Percentiles rank a stretch among this genome's conserved stretches.
These are phyloP conservation scores for Scalesia atractyloides DNA, from an alignment of 129 eudicot genomes.

Conservation along the genomic window DNA sequence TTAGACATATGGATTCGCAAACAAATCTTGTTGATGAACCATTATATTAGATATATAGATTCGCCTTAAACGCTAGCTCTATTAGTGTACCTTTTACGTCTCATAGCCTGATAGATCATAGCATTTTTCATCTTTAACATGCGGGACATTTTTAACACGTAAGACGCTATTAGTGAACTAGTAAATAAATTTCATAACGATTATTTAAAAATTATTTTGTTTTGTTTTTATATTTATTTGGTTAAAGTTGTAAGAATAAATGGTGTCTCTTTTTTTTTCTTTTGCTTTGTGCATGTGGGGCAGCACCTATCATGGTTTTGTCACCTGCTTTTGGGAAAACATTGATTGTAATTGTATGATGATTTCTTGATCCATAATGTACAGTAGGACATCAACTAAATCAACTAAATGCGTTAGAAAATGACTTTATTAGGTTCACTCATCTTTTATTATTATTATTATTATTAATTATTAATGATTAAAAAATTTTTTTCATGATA, in stretches of 20 bases:
- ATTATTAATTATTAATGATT: too few species aligned
- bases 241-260: conserved; percentile 22
- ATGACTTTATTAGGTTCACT: background rate
- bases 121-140: background rate
- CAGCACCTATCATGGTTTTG: conserved; percentile 14
- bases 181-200: background rate
- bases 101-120: conserved; percentile 9
- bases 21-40: too few species aligned
- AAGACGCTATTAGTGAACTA: background rate
- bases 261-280: background rate
- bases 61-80: background rate
- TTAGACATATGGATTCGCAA: too few species aligned
- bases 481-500: too few species aligned
- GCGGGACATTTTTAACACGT: background rate
- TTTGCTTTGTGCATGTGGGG: conserved; percentile 21
- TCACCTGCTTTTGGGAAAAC: conserved; percentile 10
- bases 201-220: background rate
- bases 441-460: background rate
- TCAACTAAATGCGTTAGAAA: background rate
- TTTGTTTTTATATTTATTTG: background rate
- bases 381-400: background rate
- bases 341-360: conserved; percentile 18
- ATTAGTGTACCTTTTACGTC: background rate
- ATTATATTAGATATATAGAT: too few species aligned
- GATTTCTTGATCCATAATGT: conserved; percentile 1